Percentiles rank a stretch among this genome's conserved stretches.
Conservation (phyloP, 73 alveolate species). For the Diophrys appendiculata region DNA sequence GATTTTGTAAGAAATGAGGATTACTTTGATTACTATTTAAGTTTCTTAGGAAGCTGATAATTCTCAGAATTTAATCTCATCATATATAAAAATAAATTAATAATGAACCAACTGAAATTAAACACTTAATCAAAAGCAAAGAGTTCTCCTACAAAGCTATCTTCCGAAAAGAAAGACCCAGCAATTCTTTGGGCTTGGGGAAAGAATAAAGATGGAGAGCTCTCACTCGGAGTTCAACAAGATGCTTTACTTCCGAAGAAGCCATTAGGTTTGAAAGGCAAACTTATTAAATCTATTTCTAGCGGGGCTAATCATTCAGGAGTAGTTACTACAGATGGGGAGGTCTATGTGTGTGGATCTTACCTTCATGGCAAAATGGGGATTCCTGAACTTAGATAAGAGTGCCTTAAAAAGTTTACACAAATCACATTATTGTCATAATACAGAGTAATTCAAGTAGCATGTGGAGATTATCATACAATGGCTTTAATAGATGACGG, state of each 20-base stretch:
- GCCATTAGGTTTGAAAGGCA: slow-evolving; percentile 72
- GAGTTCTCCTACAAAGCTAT: slow-evolving; percentile 3
- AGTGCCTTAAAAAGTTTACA: slow-evolving; percentile 66
- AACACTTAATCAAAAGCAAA: background rate
- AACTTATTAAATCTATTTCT: slow-evolving; percentile 68
- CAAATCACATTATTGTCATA: slow-evolving; percentile 65
- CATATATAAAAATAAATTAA: too few species aligned
- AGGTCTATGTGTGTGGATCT: slow-evolving; percentile 90
- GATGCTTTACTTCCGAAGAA: slow-evolving; percentile 82
- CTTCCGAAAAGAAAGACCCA: slow-evolving; percentile 17
- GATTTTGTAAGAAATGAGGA: too few species aligned
- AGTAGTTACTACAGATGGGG: slow-evolving; percentile 84
- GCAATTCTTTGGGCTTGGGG: slow-evolving; percentile 94
- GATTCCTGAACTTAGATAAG: slow-evolving; percentile 59
- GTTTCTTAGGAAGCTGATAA: too few species aligned
- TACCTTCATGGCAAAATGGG: slow-evolving; percentile 96
- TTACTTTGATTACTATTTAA: too few species aligned
- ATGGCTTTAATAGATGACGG: slow-evolving; percentile 87
- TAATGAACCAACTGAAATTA: background rate
- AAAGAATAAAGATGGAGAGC: slow-evolving; percentile 95
- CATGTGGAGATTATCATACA: slow-evolving; percentile 97
- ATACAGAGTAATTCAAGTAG: slow-evolving; percentile 76
- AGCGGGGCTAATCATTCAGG: slow-evolving; percentile 90
- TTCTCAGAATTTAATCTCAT: too few species aligned
- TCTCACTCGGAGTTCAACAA: slow-evolving; percentile 79